Evolutionary conservation across 805 yeast species (phyloP), one percentile per base, ranked within the genome.

Genomic region (Torulaspora gathmanii): DNA sequence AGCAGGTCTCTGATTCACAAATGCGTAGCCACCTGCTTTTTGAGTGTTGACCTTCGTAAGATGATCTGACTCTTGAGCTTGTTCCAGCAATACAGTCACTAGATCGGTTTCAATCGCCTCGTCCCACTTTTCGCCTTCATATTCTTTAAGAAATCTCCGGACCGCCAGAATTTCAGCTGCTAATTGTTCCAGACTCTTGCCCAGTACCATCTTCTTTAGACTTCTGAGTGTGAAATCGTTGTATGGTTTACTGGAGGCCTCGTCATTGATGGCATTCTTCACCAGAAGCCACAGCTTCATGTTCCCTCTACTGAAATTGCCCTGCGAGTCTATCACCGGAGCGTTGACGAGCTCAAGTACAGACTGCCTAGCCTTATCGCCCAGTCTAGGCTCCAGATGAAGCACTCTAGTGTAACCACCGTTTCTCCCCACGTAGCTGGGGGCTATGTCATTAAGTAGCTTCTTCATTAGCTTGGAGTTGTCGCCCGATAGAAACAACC

Each of bases 291-390:
- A 65, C 30, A 60, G 51, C 42, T 57, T 60, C 43, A 64, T 30
- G 37, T 64, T 61, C 17, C 69, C 69, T 27, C 58, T 57, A 20
- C 47, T 53, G 31, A 59, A 46, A 11, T 47, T 41, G n/a, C 55
- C 57, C 22, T 42, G 47, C 3, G 50, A 23, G 25, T 53, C 61
- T 6, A 54, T 26, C 6, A 61, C 60, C 3, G 71, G 66, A 3
- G 82, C 79, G 55, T 86, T 96, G 1, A 91, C 95, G 38, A 93
- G 71, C 66, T 93, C 99, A 43, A 93, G 60, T 7, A 90, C 81
- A 0, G 93, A 82, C 73, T 86, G 93, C 26, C 90, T 90, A 0
- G 97, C 95, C 50, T 81, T 84, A 63, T 93, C 99, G 45, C 93
- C 90, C 37, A 83, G 65, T 53, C 98, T 75, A 13, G 90, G 88